Conservation (phyloP, 352 stramenopile genomes). For the Phytophthora megakarya region DNA sequence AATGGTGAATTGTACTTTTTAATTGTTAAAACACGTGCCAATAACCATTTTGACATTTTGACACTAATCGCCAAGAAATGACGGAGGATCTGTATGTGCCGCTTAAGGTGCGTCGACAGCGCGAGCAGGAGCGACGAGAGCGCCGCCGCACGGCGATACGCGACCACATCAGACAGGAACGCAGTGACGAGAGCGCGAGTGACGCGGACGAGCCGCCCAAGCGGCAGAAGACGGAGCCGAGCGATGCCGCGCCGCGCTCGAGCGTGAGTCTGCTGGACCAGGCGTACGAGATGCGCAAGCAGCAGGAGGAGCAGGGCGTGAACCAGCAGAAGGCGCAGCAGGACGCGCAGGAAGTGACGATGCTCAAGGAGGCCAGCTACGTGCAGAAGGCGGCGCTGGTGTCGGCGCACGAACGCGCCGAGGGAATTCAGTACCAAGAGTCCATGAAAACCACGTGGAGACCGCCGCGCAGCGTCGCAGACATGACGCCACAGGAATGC, state of each 20-base stretch:
- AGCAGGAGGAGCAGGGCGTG: slow-evolving; percentile 72
- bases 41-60: not conserved
- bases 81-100: slow-evolving; percentile 78
- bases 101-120: slow-evolving; percentile 73
- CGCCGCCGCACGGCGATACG: slow-evolving; percentile 57
- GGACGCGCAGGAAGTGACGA: slow-evolving; percentile 89
- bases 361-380: slow-evolving; percentile 95
- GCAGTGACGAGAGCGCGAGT: slow-evolving; percentile 34
- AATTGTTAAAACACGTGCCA: too few species aligned
- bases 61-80: not conserved
- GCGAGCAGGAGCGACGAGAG: slow-evolving; percentile 68
- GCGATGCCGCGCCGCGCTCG: slow-evolving; percentile 38
- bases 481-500: slow-evolving; percentile 88
- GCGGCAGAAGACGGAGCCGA: slow-evolving; percentile 25
- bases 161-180: slow-evolving; percentile 56
- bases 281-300: slow-evolving; percentile 84
- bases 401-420: slow-evolving; percentile 90
- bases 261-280: slow-evolving; percentile 82
- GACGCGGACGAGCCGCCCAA: slow-evolving; percentile 21
- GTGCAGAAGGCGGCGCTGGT: slow-evolving; percentile 97
- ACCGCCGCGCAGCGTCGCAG: slow-evolving; percentile 84
- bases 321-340: slow-evolving; percentile 84
- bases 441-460: slow-evolving; percentile 92
- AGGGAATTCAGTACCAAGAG: slow-evolving; percentile 93
- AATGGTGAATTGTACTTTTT: too few species aligned